Evolutionary conservation across 2,329 filamentous ascomycete genomes (phyloP), one percentile per base, ranked within the genome.

Genomic region (Ophiostoma sp.): DNA sequence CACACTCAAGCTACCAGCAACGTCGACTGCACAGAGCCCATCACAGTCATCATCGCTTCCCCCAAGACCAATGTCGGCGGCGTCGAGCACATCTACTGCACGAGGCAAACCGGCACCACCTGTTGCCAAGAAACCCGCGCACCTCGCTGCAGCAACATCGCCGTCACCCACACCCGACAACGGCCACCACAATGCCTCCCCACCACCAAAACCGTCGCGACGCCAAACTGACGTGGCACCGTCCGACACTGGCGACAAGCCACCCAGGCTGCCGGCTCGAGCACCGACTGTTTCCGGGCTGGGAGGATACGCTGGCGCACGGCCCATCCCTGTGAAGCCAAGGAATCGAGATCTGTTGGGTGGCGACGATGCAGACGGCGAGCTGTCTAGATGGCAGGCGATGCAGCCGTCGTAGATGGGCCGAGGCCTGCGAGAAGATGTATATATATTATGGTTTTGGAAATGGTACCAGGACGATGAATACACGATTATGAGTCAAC

Each of bases 111-210:
- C 79, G 11, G 79, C 84, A n/a, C 87, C 85, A 5, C 85, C 84
- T 0, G 81, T 90, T 67, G 89, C 88, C 31, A 86, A 82, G 76
- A 91, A 91, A 75, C 89, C 89, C 1, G 81, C 84, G 2, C 85
- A 87, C 73, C 80, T 88, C 4, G 74, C 79, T 20, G 78, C 78
- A 13, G 74, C 72, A 15, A 65, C 35, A 41, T 73, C 73, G 62
- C 73, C 68, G 27, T 69, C 70, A 67, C 62, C 73, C 68, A 15
- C 70, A 68, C 15, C 69, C 72, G 71, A 20, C 54, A 70, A n/a
- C 7, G 31, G 60, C 35, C 31, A 17, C 36, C 6, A 39, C 36
- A 39, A 39, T 33, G 35, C 23, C 36, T 17, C 39, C 0, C 44
- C 66, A 1, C 67, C 67, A 6, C 57, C 67, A 8, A 71, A 70